Percentiles rank a stretch among this genome's conserved stretches.
phyloP scores from a whole-genome alignment of 75 land plant genomes.

The Selaginella tamariscina region DNA sequence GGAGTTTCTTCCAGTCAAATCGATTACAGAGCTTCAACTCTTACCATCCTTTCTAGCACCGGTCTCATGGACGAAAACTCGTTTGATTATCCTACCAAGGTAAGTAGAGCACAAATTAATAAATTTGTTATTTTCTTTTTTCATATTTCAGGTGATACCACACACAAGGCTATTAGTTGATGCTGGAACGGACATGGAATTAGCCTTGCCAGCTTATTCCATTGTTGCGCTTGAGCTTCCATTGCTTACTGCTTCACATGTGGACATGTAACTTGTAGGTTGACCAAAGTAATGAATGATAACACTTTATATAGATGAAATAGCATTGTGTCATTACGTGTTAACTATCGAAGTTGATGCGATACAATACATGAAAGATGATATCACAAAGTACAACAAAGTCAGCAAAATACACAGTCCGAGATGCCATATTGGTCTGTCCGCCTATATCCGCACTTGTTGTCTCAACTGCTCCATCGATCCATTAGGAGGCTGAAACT shows the following conservation, averaged over 20 bases:
- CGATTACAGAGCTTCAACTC: background rate
- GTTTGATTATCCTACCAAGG: conserved; percentile 15
- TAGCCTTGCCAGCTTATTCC: conserved; percentile 15
- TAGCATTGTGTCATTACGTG: too few species aligned
- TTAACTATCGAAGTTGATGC: too few species aligned
- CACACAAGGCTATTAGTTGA: background rate
- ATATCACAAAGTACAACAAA: too few species aligned
- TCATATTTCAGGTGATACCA: conserved; percentile 27
- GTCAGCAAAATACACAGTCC: too few species aligned
- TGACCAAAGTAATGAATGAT: too few species aligned
- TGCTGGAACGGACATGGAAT: conserved; percentile 16
- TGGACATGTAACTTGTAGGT: too few species aligned
- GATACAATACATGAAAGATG: too few species aligned
- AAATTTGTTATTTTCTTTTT: background rate
- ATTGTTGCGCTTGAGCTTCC: conserved; percentile 14
- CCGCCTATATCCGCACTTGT: conserved; percentile 15
- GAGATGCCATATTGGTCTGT: background rate
- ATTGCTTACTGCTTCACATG: background rate
- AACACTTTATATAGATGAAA: too few species aligned
- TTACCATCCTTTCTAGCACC: conserved; percentile 13
- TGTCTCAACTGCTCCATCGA: conserved; percentile 22
- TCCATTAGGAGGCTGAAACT: conserved; percentile 21
- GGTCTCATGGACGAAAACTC: conserved; percentile 26
- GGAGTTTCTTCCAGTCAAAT: conserved; percentile 12
- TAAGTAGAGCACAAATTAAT: background rate